Evolutionary conservation across 1,284 basidiomycete genomes (phyloP), one percentile per base, ranked within the genome.

Genomic region (Ceratobasidium papillatum): DNA sequence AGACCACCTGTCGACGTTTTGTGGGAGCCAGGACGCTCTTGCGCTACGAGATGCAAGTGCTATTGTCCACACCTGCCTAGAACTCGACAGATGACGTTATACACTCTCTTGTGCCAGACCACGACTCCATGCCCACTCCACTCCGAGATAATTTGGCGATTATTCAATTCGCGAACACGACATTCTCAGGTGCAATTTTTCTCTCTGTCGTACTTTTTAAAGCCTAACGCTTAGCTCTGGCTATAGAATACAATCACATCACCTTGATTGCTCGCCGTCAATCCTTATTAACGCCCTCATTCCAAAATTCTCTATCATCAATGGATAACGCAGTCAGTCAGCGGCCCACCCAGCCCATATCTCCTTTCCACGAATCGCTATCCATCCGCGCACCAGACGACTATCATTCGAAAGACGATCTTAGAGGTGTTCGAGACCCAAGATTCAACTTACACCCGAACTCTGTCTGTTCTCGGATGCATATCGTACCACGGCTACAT

Each of bases 71-170:
- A 96, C 94, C 0, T 96, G 97, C 0, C 97, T 97, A 11, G 97
- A 99, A 82, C 97, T 99, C 74, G 98, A 99, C 80, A 92, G 99
- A 0, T 99, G 98, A 97, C 99, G 8, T 88, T 99, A 11, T 99
- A 99, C 80, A 96, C 98, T 14, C 87, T 99, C 61, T 96, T 99
- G 0, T 99, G 96, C 81, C 99, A 80, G 97, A 99, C 81, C 97
- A 99, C 82, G 95, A 99, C 83, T 96, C 93, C 81, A 99, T 99
- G 97, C 98, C 97, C 1, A 97, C 96, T 0, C 85, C 99, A 64
- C 98, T 99, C 81, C n/a, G n/a, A n/a, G n/a, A n/a, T n/a, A n/a
- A n/a, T n/a, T n/a, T n/a, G n/a, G n/a, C n/a, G n/a, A n/a, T n/a
- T n/a, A n/a, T n/a, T n/a, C n/a, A n/a, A n/a, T n/a, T n/a, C n/a